Base-by-base conservation (phyloP, 1,139 yeast genomes). In the Suhomyces bokatorum region DNA sequence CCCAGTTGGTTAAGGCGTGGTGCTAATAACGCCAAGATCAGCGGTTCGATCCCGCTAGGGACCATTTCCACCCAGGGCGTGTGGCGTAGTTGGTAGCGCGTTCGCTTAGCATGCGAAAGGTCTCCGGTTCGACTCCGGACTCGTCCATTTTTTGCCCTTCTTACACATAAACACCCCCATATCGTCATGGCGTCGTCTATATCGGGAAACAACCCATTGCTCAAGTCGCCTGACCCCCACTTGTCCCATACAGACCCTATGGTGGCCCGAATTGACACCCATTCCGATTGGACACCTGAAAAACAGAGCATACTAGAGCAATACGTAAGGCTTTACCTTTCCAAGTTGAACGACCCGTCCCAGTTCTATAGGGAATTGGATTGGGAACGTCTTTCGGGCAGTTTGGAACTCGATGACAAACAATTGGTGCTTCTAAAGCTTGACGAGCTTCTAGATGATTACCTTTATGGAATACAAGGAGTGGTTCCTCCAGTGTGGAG, bases 41-140 rank as follows among this genome's bases (percentile, higher is more conserved):
- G 60, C 62, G 54, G 63, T 58, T 59, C 62, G 63, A 59, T 58
- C 62, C 63, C 53, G 63, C 59, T 56, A 57, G 60, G 58, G 58
- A 58, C 59, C 59, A 55, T 37, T 43, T 39, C 37, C 32, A 39
- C n/a, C 4, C 8, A 7, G 88, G 88, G 88, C 87, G 87, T 82
- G 87, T 83, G 87, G 88, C 88, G 87, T 79, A 83, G 88, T 83
- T 81, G 88, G 88, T 83, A 83, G 88, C 87, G 88, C 88, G 87
- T 79, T 81, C 85, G 81, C 88, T 82, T 83, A 80, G 89, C 89
- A 83, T 81, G 88, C 81, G 85, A 81, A 80, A 83, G 89, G 88
- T 83, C 89, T 80, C 82, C 82, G 87, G 89, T 83, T 83, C 89
- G 85, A 83, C 77, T 83, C 88, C 88, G 83, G 83, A 81, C 87